Evolutionary conservation across 305 asterid genomes (phyloP), one percentile per base, ranked within the genome.

Genomic region (Fraxinus baroniana): DNA sequence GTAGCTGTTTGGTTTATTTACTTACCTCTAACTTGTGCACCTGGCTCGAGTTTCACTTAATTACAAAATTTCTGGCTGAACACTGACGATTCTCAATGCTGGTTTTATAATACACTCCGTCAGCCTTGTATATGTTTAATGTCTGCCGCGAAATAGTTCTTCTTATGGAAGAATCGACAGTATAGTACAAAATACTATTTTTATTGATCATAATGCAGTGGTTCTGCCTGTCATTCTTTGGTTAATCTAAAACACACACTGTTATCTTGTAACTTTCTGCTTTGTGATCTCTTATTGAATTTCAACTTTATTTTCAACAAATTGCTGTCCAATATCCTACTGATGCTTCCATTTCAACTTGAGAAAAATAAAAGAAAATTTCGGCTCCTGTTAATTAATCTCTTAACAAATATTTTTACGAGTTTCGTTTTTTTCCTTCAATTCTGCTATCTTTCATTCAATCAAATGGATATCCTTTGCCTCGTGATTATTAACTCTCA

Each of bases 21-120:
- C 44, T 71, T 41, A 18, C 81, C 33, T 13, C 60, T 30, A 18
- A 78, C 70, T 78, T 10, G 74, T 66, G 74, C 81, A 35, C 81
- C 60, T 20, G 70, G 35, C 46, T 35, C 1, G 60, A 73, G 0
- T 62, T 78, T 78, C 32, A n/a, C 57, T n/a, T 60, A 55, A 20
- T 62, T 33, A 33, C n/a, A 78, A 17, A 64, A 9, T 26, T 66
- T 66, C 18, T 66, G 74, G 74, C 36, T 12, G 74, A 66, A 22
- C 35, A 66, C 74, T 66, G 74, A 66, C 74, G 12, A 66, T 66
- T 66, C 36, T 66, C 36, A 12, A 10, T 66, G 74, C 74, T 66
- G 36, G 74, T 64, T 26, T 24, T 64, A 64, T 64, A 7, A 20
- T 2, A 22, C 10, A 64, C 73, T 7, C 33, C 26, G 35, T 26